Evolutionary conservation across 2,329 filamentous ascomycete species (phyloP).

Genomic region (Fusarium longipes): DNA sequence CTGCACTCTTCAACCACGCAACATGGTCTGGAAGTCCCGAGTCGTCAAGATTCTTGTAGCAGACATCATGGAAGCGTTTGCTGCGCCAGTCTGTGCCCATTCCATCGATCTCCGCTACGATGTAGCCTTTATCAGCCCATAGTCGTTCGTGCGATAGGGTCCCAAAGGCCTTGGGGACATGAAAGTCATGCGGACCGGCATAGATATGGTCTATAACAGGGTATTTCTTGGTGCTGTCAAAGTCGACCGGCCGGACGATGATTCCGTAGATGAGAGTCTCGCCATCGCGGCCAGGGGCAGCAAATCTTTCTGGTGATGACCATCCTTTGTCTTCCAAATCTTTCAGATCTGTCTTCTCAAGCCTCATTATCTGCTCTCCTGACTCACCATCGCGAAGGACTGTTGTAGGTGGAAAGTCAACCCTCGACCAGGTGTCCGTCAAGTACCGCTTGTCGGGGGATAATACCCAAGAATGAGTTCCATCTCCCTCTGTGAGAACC

Average conservation of each 20-base stretch:
- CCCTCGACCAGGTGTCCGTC: slow-evolving; percentile 45
- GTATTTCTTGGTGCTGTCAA: slow-evolving; percentile 43
- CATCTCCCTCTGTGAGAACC: slow-evolving; percentile 44
- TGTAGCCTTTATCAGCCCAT: slow-evolving; percentile 47
- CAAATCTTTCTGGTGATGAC: slow-evolving; percentile 42
- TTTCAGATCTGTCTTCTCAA: slow-evolving; percentile 23
- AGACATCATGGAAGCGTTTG: slow-evolving; percentile 48
- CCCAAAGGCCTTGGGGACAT: slow-evolving; percentile 43
- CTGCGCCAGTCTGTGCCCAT: slow-evolving; percentile 50
- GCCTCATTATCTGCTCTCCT: slow-evolving; percentile 28
- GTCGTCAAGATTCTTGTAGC: slow-evolving; percentile 48
- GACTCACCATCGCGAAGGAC: slow-evolving; percentile 35
- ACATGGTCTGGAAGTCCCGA: slow-evolving; percentile 48
- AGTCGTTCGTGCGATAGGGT: slow-evolving; percentile 25
- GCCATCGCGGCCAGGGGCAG: slow-evolving; percentile 43
- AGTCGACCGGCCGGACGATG: slow-evolving; percentile 43
- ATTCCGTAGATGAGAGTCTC: slow-evolving; percentile 45
- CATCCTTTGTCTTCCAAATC: slow-evolving; percentile 24
- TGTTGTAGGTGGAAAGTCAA: slow-evolving; percentile 38
- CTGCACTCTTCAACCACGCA: slow-evolving; percentile 46
- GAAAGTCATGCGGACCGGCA: slow-evolving; percentile 45
- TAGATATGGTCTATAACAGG: slow-evolving; percentile 48
- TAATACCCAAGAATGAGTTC: slow-evolving; percentile 43
- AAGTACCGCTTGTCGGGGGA: slow-evolving; percentile 39
- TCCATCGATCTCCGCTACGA: slow-evolving; percentile 48